Evolutionary conservation across 192 early-diverging fungal species (phyloP).

Genomic region (Backusella liffmaniae): DNA sequence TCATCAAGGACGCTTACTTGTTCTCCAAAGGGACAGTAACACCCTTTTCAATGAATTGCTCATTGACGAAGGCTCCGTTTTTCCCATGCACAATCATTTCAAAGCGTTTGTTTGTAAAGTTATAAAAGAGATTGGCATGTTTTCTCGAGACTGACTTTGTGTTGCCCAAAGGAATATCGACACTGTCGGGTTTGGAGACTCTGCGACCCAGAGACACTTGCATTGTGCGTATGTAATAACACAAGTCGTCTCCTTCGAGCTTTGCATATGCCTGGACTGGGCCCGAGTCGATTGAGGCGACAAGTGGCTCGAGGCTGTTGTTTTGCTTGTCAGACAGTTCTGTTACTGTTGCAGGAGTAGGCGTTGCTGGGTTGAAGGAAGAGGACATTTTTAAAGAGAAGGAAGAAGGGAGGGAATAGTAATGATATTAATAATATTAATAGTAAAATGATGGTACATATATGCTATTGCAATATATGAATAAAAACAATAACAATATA

Average conservation of each 20-base stretch:
- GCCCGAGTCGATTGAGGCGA: slow-evolving; percentile 31
- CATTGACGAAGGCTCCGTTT: slow-evolving; percentile 89
- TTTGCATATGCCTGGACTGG: slow-evolving; percentile 90
- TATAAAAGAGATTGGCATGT: slow-evolving; percentile 85
- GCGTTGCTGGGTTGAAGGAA: background rate
- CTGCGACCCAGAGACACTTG: slow-evolving; percentile 78
- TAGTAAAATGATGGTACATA: background rate
- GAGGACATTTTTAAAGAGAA: background rate
- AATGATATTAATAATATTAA: background rate
- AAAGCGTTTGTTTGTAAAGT: slow-evolving; percentile 76
- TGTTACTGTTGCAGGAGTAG: background rate
- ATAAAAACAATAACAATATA: background rate
- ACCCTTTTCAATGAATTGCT: slow-evolving; percentile 70
- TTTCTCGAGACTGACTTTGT: slow-evolving; percentile 84
- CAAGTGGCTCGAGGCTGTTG: background rate
- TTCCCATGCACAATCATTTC: slow-evolving; percentile 87
- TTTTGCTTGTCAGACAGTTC: background rate
- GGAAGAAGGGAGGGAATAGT: background rate
- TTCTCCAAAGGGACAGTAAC: slow-evolving; percentile 62
- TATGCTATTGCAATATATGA: background rate
- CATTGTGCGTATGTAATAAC: slow-evolving; percentile 82
- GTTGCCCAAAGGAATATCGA: slow-evolving; percentile 86
- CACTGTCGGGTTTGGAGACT: slow-evolving; percentile 56
- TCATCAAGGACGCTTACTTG: slow-evolving; percentile 36
- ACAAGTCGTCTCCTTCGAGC: slow-evolving; percentile 79